Percentiles rank a stretch among this genome's conserved stretches.
These are phyloP conservation scores for Apiospora koreana DNA, from an alignment of 2,329 filamentous ascomycete genomes.

Conservation along the genomic window DNA sequence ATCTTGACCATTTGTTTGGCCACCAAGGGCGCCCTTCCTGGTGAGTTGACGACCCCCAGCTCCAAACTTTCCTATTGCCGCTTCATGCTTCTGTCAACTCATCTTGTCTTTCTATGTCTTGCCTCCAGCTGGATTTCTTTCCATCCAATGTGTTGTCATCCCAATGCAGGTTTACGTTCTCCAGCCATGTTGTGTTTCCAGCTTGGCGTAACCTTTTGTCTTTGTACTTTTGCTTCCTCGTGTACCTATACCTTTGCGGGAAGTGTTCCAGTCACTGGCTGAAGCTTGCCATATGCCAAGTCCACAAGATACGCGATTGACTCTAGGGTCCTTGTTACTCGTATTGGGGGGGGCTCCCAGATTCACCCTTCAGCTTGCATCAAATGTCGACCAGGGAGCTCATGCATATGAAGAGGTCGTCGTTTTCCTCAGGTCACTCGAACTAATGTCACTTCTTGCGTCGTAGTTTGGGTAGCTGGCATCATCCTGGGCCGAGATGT, in stretches of 20 bases:
- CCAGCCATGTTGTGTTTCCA: not conserved
- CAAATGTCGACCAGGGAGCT: not conserved
- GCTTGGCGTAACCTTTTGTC: not conserved
- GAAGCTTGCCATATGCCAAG: not conserved
- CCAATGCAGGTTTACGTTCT: not conserved
- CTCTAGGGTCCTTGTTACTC: not conserved
- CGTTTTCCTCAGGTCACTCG: no score
- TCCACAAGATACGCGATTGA: not conserved
- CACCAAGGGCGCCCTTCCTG: slow-evolving; percentile 76
- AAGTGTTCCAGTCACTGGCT: not conserved
- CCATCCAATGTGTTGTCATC: slow-evolving; percentile 1
- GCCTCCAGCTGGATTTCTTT: not conserved
- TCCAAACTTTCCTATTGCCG: slow-evolving; percentile 10
- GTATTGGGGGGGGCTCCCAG: not conserved
- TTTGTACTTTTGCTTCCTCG: not conserved
- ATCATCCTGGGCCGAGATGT: slow-evolving; percentile 90
- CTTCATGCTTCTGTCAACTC: not conserved
- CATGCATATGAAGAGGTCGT: not conserved
- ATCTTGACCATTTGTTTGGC: slow-evolving; percentile 84
- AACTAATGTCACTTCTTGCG: slow-evolving; percentile 13
- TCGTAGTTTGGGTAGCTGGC: slow-evolving; percentile 77
- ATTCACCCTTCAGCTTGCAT: not conserved
- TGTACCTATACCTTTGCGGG: not conserved
- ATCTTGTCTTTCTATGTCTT: not conserved
- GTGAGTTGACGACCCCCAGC: slow-evolving; percentile 46